Percentiles rank a stretch among this genome's conserved stretches.
Conservation (phyloP, 2,329 filamentous ascomycete species). For the Aschersonia sp. region DNA sequence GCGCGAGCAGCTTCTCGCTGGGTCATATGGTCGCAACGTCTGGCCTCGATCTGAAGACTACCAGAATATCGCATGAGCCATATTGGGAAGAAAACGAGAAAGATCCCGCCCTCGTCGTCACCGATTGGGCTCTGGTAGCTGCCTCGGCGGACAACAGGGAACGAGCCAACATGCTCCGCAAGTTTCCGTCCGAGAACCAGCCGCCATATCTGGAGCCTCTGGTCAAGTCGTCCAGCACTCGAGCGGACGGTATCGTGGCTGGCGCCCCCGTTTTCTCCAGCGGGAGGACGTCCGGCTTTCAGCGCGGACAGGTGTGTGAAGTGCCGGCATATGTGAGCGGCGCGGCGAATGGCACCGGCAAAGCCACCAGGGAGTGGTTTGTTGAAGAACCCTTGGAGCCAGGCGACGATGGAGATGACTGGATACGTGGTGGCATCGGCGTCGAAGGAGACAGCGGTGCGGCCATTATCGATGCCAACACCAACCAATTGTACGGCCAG, state of each 20-base stretch:
- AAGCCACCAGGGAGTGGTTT: constrained; percentile 30
- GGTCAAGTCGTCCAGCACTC: constrained; percentile 12
- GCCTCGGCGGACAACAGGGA: constrained; percentile 10
- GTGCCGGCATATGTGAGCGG: constrained; percentile 26
- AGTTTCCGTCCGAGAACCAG: constrained; percentile 20
- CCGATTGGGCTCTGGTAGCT: constrained; percentile 28
- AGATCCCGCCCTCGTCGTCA: constrained; percentile 26
- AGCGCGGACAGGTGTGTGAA: constrained; percentile 26
- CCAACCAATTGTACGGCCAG: constrained; percentile 23
- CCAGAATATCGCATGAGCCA: constrained; percentile 26
- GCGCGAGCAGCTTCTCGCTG: constrained; percentile 13
- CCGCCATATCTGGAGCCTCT: constrained; percentile 16
- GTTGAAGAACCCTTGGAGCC: constrained; percentile 22
- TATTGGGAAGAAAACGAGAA: constrained; percentile 28
- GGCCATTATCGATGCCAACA: constrained; percentile 25
- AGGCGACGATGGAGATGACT: constrained; percentile 19
- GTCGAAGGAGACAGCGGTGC: constrained; percentile 30
- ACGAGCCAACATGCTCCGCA: constrained; percentile 25
- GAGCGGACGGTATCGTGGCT: constrained; percentile 14
- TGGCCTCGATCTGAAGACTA: constrained; percentile 26
- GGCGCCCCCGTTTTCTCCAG: constrained; percentile 23
- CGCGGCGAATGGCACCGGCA: constrained; percentile 23
- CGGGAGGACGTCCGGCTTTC: constrained; percentile 27
- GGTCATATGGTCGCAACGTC: constrained; percentile 24
- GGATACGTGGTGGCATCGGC: constrained; percentile 30